phyloP scores from a whole-genome alignment of 345 rosid genomes.

The Bruguiera sexangula region DNA sequence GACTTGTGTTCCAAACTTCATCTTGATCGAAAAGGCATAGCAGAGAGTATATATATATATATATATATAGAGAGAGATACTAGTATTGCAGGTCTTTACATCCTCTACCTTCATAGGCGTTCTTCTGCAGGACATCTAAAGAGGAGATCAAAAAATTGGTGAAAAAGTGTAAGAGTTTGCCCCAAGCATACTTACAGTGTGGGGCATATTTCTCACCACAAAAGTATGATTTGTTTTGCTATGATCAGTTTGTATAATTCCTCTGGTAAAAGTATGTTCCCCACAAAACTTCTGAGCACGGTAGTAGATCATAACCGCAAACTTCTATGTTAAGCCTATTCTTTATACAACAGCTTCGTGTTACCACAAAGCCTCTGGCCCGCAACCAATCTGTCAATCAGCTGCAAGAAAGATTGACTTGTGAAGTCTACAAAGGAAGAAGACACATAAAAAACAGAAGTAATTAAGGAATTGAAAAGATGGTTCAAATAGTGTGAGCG shows the following conservation, averaged over 20 bases:
- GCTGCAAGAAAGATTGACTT: slow-evolving; percentile 1
- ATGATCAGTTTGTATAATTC: background rate
- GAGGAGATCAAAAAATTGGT: slow-evolving; percentile 2
- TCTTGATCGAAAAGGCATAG: no score
- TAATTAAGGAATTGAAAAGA: background rate
- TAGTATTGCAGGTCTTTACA: background rate
- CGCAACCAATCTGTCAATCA: background rate
- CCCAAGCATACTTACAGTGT: slow-evolving; percentile 5
- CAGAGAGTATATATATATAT: no score
- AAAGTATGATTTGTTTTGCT: background rate
- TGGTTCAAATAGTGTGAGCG: background rate
- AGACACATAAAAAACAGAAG: background rate
- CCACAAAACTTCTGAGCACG: no score
- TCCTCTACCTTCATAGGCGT: background rate
- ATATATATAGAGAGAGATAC: no score
- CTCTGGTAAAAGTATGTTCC: background rate
- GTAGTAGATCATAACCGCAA: background rate
- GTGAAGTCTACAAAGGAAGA: background rate
- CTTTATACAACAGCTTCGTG: background rate
- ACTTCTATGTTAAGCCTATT: background rate
- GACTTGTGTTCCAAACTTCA: no score
- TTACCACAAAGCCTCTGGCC: background rate
- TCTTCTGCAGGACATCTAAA: background rate
- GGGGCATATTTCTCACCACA: slow-evolving; percentile 13
- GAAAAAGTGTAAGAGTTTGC: slow-evolving; percentile 3